Evolutionary conservation across 257 asterid genomes (phyloP), one percentile per base, ranked within the genome.

Genomic region (Ocimum tenuiflorum): DNA sequence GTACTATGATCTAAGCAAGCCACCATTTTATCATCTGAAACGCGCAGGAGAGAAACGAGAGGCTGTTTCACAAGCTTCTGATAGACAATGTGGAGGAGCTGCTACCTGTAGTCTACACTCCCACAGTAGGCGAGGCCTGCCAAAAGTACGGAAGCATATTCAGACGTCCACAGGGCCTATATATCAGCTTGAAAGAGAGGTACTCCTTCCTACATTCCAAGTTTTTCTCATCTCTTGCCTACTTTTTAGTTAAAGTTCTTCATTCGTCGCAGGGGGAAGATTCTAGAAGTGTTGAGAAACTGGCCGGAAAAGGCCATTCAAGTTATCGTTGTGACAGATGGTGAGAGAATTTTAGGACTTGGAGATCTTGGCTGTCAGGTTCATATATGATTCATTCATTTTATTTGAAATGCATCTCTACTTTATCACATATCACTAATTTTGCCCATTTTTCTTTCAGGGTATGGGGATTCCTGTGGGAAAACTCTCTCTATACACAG

Each of bases 311-410:
- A 81, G 81, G 72, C 81, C 11, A 87, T 91, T 69, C 95, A 91
- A 77, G 98, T 91, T 56, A 91, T 91, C 46, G 98, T 91, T 54
- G 96, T 91, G 18, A 91, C 98, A 20, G 98, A 91, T 57, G 98
- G 98, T 29, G 98, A 88, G 76, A 90, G 98, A 50, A 91, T 91
- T 73, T 77, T 91, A 65, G 98, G 98, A 15, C 98, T 91, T 15
- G 98, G 98, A 22, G 98, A 91, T 80, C 98, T 85, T 51, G 98
- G 98, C 69, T 86, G 96, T 73, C 98, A 91, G 96, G 98, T 91
- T 73, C 58, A 42, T 55, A 63, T 27, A 9, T 8, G 9, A 54
- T 29, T 3, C 8, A 12, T 69, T 63, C 57, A 45, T 57, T 38
- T 22, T 9, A 20, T 19, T 14, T 63, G 48, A 52, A 29, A 48